phyloP scores from a whole-genome alignment of 2,329 filamentous ascomycete genomes.

The Cladosporium sp. region DNA sequence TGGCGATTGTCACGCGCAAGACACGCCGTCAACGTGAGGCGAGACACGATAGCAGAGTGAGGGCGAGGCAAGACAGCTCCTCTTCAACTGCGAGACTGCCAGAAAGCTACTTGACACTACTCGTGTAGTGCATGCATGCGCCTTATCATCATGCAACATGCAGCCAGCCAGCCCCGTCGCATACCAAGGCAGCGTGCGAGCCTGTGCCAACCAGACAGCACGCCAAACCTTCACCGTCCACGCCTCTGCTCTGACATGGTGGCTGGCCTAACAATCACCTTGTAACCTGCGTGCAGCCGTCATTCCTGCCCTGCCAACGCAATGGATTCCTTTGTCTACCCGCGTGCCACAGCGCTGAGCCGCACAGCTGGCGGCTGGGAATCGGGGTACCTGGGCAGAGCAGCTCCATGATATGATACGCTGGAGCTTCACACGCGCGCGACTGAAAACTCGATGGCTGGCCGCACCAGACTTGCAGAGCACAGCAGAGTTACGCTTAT shows the following conservation, averaged over 20 bases:
- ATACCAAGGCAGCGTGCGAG: not conserved
- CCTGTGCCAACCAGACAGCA: no score
- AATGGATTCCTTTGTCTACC: not conserved
- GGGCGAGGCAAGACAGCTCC: no score
- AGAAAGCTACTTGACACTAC: no score
- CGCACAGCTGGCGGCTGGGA: not conserved
- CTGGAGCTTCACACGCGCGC: not conserved
- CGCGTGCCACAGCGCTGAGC: not conserved
- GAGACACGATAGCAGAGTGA: not conserved
- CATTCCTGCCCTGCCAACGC: not conserved
- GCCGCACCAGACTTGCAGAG: not conserved
- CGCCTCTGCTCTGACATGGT: not conserved
- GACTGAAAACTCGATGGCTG: slow-evolving; percentile 6
- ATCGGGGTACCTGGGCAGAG: not conserved
- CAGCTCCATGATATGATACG: not conserved
- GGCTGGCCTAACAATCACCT: not conserved
- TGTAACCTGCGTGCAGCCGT: not conserved
- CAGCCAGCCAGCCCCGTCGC: not conserved
- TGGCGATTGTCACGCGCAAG: not conserved
- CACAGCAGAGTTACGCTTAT: no score
- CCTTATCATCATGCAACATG: not conserved
- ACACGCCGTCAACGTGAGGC: not conserved
- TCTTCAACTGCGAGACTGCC: not conserved
- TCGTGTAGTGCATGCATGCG: no score
- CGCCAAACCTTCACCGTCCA: not conserved